Evolutionary conservation across 768 basidiomycete species (phyloP), one percentile per base, ranked within the genome.

Genomic region (Lyophyllum atratum): DNA sequence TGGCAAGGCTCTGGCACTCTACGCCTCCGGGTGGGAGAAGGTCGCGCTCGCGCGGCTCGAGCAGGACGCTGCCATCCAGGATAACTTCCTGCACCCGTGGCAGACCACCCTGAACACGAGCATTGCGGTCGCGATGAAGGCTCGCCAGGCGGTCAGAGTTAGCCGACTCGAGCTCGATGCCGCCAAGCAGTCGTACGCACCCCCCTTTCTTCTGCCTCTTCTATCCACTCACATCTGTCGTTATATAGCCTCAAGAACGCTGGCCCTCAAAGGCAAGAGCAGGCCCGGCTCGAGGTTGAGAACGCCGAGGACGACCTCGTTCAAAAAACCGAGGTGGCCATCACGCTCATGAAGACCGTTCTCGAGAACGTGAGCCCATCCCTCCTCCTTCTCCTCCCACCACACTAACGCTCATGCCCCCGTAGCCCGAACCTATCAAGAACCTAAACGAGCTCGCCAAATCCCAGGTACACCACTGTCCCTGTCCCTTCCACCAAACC

Each of bases 321-420:
- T 5, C 95, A 95, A 70, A 94, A 93, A 80, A 99, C 97, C 22
- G 97, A 99, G 72, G 90, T 95, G 28, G 96, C 95, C 1, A 97
- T 97, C 65, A 92, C 90, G 2, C 82, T 94, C 43, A 96, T 97
- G 95, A 96, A 96, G 80, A 90, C 92, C n/a, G 96, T 98, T 15
- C 81, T 99, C 37, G 96, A 98, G 66, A 98, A 98, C 74, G 95
- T 97, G 61, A 53, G 90, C 79, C 3, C n/a, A 49, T 45, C 54
- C 40, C 11, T 8, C 39, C 9, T 45, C 31, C 44, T 59, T 31
- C 49, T 56, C 11, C 22, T 15, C 21, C 59, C 37, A 52, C 57
- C 21, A 24, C 19, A 6, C 29, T 31, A 19, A 29, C 31, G 6
- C 12, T 50, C 44, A 56, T 25, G 52, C 25, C 52, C 8, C 46